Base-by-base conservation (phyloP, 2,329 filamentous ascomycete genomes). In the Drechslerella dactyloides region DNA sequence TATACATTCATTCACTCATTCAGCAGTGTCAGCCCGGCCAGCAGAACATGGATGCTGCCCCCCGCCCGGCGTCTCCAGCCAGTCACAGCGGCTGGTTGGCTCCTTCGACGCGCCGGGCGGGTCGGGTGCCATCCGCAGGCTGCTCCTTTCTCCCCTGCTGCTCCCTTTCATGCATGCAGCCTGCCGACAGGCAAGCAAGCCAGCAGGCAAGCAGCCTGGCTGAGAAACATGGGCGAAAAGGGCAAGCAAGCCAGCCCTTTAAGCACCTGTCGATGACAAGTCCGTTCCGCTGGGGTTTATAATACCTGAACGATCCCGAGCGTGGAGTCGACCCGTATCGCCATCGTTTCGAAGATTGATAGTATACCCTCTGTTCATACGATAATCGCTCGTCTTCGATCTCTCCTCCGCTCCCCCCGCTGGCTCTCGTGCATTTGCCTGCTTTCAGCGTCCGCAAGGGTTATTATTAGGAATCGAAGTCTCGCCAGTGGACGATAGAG, bases 381-480 rank as follows among this genome's bases (percentile, higher is more conserved):
- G n/a, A n/a, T n/a, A n/a, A n/a, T n/a, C 27, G 4, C 27, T 33
- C 27, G 27, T 4, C 3, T 33, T 33, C 8, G 27, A 33, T 33
- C 3, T 33, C 27, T 8, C 27, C 27, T 33, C 27, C 27, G 27
- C 27, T 3, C 8, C 27, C 8, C n/a, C 8, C 8, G 3, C 27
- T 33, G 27, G 4, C 3, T 33, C 27, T 33, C 58, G 53, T 59
- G 66, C 54, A 13, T 54, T 56, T 27, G 15, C 37, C 46, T 21
- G 7, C 44, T 59, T 30, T 56, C 40, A 35, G 40, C 63, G 52
- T 58, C 58, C n/a, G 19, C 27, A 42, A 35, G 52, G 44, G 27
- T 33, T 59, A 59, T 59, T n/a, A n/a, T n/a, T n/a, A n/a, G n/a
- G n/a, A n/a, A n/a, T n/a, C n/a, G n/a, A n/a, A n/a, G n/a, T n/a